phyloP scores from a whole-genome alignment of 1,139 yeast species.

The Debaryomyces coudertii region DNA sequence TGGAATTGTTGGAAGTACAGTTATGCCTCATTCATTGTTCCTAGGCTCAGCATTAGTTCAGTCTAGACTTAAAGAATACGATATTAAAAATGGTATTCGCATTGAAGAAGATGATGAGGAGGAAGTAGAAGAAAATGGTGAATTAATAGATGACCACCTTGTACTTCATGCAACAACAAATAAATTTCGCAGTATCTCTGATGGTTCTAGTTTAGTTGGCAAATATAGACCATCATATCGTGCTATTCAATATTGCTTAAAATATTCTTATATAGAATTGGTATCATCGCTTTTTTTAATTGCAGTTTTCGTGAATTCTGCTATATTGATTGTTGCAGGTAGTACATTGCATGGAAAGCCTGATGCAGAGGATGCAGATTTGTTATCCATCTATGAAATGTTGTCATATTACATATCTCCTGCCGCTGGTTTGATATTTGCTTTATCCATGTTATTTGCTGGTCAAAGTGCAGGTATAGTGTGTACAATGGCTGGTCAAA shows the following conservation, averaged over 20 bases:
- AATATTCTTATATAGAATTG: constrained; percentile 67
- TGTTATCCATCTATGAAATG: constrained; percentile 71
- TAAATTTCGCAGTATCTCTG: constrained; percentile 40
- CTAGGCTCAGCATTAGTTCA: constrained; percentile 79
- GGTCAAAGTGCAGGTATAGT: constrained; percentile 85
- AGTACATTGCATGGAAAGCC: constrained; percentile 64
- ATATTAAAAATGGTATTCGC: constrained; percentile 46
- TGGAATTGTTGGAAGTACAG: constrained; percentile 81
- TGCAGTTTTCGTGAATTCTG: constrained; percentile 74
- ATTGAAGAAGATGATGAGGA: constrained; percentile 9
- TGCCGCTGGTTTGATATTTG: constrained; percentile 73
- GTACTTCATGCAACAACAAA: constrained; percentile 29
- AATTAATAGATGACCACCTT: constrained; percentile 1
- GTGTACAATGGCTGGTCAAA: constrained; percentile 81
- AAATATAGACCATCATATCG: constrained; percentile 65
- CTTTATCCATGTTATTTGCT: constrained; percentile 71
- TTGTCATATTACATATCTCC: constrained; percentile 63
- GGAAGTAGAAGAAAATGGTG: constrained; percentile 13
- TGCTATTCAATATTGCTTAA: constrained; percentile 67
- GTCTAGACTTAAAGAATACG: constrained; percentile 69
- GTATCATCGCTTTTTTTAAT: constrained; percentile 66
- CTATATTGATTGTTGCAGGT: constrained; percentile 76
- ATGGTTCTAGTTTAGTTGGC: constrained; percentile 34
- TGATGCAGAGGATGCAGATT: constrained; percentile 70
- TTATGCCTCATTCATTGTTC: constrained; percentile 80